phyloP scores from a whole-genome alignment of 768 basidiomycete species.

The Tremella yokohamensis region DNA sequence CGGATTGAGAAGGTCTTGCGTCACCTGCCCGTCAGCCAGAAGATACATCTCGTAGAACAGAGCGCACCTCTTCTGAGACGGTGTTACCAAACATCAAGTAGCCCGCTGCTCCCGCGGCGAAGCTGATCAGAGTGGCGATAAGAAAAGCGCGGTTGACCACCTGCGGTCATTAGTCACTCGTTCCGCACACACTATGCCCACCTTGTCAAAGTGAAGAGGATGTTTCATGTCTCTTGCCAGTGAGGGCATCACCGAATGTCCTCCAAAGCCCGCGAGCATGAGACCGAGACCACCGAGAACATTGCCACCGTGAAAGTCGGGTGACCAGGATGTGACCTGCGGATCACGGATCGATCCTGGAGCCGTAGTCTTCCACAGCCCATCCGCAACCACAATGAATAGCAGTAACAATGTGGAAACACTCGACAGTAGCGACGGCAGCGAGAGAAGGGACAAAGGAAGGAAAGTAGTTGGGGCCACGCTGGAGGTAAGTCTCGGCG shows the following conservation, averaged over 20 bases:
- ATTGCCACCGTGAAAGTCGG: conserved; percentile 56
- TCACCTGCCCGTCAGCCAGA: conserved; percentile 56
- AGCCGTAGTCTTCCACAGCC: conserved; percentile 57
- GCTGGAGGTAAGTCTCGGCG: conserved; percentile 52
- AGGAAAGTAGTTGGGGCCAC: conserved; percentile 80
- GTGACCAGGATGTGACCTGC: conserved; percentile 63
- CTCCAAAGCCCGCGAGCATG: conserved; percentile 92
- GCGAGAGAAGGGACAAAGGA: conserved; percentile 78
- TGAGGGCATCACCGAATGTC: conserved; percentile 87
- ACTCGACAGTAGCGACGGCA: conserved; percentile 75
- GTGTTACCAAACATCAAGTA: conserved; percentile 84
- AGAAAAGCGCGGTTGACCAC: conserved; percentile 15
- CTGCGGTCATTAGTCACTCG: conserved; percentile 48
- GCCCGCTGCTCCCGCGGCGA: conserved; percentile 69
- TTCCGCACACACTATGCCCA: conserved; percentile 49
- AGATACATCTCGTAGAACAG: conserved; percentile 44
- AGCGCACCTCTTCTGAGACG: conserved; percentile 68
- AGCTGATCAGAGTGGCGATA: conserved; percentile 61
- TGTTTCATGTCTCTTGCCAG: conserved; percentile 84
- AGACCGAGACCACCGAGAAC: conserved; percentile 80
- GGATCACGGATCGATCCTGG: conserved; percentile 73
- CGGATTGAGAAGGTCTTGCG: conserved; percentile 64
- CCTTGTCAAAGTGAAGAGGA: conserved; percentile 71
- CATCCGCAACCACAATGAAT: conserved; percentile 74
- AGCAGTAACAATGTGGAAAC: conserved; percentile 72